Percentiles rank a stretch among this genome's conserved stretches.
These are phyloP conservation scores for Phytophthora parvispora DNA, from an alignment of 352 stramenopile genomes.

Conservation along the genomic window DNA sequence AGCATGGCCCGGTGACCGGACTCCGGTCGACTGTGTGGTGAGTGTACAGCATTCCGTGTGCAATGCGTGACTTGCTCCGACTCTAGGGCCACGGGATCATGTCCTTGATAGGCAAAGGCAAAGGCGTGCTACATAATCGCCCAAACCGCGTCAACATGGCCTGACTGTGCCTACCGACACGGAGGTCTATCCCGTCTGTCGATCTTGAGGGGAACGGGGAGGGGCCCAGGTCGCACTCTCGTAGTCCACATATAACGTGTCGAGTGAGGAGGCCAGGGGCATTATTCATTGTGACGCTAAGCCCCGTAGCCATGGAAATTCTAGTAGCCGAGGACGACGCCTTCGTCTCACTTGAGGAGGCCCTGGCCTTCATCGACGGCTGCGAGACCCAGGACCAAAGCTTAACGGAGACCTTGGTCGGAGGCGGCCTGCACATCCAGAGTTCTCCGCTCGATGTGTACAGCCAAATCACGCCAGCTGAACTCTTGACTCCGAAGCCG, in stretches of 20 bases:
- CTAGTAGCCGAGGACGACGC: slow-evolving; percentile 30
- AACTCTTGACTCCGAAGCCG: slow-evolving; percentile 6
- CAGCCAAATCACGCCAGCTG: not conserved
- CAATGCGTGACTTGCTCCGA: not conserved
- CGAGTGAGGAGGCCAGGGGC: not conserved
- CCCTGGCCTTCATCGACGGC: slow-evolving; percentile 36
- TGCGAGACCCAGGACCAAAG: slow-evolving; percentile 5
- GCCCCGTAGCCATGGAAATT: slow-evolving; percentile 17
- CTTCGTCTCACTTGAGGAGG: slow-evolving; percentile 33
- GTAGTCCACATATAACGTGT: slow-evolving; percentile 16
- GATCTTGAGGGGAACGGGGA: not conserved
- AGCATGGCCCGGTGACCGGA: no score
- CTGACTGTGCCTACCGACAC: slow-evolving; percentile 18
- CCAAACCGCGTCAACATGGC: slow-evolving; percentile 13
- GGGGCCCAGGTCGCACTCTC: not conserved
- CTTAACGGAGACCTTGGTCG: slow-evolving; percentile 7
- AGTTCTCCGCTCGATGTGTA: slow-evolving; percentile 3
- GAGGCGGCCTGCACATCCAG: no score
- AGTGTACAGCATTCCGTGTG: no score
- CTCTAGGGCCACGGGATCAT: slow-evolving; percentile 1
- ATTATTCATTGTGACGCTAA: slow-evolving; percentile 21
- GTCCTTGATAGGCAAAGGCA: slow-evolving; percentile 11
- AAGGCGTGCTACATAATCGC: slow-evolving; percentile 9
- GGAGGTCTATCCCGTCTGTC: not conserved
- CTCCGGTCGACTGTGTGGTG: no score